A percentile compares a stretch with the other conserved stretches of the same genome.
phyloP scores from a whole-genome alignment of 306 rosid genomes.

The Rosa rugosa region DNA sequence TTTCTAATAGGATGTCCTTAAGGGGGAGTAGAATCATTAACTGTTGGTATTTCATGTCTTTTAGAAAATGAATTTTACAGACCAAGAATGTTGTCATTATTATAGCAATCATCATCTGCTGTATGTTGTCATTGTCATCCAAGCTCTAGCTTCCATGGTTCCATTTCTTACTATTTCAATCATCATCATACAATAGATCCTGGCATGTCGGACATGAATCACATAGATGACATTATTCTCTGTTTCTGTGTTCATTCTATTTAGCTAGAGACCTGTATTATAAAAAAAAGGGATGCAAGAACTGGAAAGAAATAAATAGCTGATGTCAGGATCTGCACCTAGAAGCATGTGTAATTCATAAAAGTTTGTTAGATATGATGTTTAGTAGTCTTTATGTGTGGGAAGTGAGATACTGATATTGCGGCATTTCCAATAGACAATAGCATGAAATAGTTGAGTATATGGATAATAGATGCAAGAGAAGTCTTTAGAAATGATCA shows the following conservation, averaged over 20 bases:
- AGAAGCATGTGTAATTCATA: neutral
- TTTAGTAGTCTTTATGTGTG: neutral
- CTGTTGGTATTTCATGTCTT: slow-evolving; percentile 4
- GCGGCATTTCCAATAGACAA: neutral
- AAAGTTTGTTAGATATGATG: slow-evolving; percentile 10
- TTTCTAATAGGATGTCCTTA: slow-evolving; percentile 5
- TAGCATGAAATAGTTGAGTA: neutral
- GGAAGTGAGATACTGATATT: slow-evolving; percentile 9
- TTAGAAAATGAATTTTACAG: neutral
- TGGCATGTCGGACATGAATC: neutral
- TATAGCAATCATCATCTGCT: neutral
- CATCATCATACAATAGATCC: neutral
- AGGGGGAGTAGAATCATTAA: slow-evolving; percentile 3
- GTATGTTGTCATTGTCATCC: neutral
- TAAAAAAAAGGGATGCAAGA: slow-evolving; percentile 8
- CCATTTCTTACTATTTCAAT: neutral
- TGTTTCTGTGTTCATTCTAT: neutral
- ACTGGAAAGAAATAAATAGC: neutral
- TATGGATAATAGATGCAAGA: neutral
- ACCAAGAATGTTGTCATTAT: slow-evolving; percentile 2
- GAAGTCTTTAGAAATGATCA: neutral
- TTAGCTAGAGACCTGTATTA: slow-evolving; percentile 4
- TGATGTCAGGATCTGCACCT: slow-evolving; percentile 16
- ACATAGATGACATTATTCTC: neutral
- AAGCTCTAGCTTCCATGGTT: neutral